Percentiles rank a stretch among this genome's conserved stretches.
Conservation (phyloP, 164 flowering plant genomes). For the Buxus sempervirens region DNA sequence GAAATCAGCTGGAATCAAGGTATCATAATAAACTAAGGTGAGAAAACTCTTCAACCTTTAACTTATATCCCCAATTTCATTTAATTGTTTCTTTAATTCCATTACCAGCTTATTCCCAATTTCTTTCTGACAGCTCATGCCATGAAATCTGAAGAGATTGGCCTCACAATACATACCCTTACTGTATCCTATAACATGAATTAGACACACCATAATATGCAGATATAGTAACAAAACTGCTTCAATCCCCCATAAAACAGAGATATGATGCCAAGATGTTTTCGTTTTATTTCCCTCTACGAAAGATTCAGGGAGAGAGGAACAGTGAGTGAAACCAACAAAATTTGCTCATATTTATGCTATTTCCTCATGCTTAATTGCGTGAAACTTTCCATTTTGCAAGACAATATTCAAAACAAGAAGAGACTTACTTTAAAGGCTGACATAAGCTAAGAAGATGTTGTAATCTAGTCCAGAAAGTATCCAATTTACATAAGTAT, state of each 20-base stretch:
- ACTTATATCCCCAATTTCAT: no score
- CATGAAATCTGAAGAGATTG: no score
- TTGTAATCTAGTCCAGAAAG: not conserved
- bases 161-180: no score
- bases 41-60: no score
- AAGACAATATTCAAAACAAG: not conserved
- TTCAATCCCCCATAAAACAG: no score
- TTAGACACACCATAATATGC: not conserved
- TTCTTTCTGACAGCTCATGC: no score
- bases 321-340: not conserved
- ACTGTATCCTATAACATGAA: not conserved
- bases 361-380: not conserved
- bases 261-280: no score
- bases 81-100: no score
- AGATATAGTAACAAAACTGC: not conserved
- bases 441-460: not conserved
- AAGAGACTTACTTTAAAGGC: not conserved
- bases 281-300: no score
- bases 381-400: not conserved
- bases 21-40: no score
- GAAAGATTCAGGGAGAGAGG: not conserved
- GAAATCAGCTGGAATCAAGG: no score
- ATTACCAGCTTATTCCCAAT: no score
- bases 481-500: not conserved
- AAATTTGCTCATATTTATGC: not conserved